Evolutionary conservation across 108 stramenopile genomes (phyloP).

Genomic region (Nitzschia sp.): DNA sequence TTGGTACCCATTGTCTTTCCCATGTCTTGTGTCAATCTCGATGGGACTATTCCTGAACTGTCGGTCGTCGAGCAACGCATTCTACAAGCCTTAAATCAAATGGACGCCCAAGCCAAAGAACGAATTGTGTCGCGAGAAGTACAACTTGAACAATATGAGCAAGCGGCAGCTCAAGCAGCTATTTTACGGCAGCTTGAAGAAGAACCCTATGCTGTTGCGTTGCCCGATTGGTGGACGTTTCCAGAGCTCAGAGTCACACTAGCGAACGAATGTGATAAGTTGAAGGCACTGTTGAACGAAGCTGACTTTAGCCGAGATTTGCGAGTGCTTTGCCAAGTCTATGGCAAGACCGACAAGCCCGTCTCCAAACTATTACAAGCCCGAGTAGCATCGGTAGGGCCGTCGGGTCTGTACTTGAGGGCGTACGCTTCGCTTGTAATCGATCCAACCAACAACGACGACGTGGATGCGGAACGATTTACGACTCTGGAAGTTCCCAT

Average conservation of each 20-base stretch:
- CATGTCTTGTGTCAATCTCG: neutral
- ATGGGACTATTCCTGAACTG: neutral
- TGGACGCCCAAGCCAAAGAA: neutral
- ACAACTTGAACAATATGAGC: neutral
- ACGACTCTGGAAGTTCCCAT: neutral
- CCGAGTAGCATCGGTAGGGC: slow-evolving; percentile 15
- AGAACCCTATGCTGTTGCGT: neutral
- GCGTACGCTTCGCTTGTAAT: neutral
- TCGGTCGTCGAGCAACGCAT: neutral
- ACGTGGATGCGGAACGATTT: neutral
- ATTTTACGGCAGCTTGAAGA: slow-evolving; percentile 13
- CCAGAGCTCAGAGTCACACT: slow-evolving; percentile 3
- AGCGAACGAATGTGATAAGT: slow-evolving; percentile 9
- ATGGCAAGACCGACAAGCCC: neutral
- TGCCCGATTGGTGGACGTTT: slow-evolving; percentile 31
- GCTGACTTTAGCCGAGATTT: slow-evolving; percentile 23
- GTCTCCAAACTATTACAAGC: neutral
- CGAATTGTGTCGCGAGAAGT: neutral
- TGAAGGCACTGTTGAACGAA: slow-evolving; percentile 32
- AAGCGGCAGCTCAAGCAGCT: neutral
- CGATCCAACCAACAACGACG: too few relatives aligned
- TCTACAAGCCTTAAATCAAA: neutral
- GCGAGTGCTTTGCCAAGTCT: neutral
- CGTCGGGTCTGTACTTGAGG: slow-evolving; percentile 22
- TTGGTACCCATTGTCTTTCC: slow-evolving; percentile 12